These are phyloP conservation scores for Macrocystidia cucumis DNA, from an alignment of 1,284 basidiomycete species.

Conservation along the genomic window DNA sequence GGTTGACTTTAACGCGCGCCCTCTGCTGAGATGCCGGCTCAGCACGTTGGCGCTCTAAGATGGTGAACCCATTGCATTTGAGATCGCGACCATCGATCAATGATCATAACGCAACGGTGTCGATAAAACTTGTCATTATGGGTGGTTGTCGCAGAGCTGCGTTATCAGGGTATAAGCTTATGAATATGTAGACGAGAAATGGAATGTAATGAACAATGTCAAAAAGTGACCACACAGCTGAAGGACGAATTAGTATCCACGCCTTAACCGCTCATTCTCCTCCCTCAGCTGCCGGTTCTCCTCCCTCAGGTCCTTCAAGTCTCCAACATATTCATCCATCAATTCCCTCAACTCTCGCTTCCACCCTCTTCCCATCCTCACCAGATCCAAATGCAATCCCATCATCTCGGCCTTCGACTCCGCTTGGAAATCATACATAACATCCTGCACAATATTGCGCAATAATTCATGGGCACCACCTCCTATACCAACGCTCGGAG, in stretches of 20 bases:
- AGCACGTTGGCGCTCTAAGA: too few species aligned
- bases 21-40: too few species aligned
- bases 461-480: slow-evolving; percentile 49
- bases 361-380: slow-evolving; percentile 56
- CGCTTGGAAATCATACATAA: slow-evolving; percentile 62
- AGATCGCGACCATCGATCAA: too few species aligned
- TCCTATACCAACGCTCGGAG: slow-evolving; percentile 8
- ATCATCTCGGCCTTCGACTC: slow-evolving; percentile 62
- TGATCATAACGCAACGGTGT: too few species aligned
- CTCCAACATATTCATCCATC: slow-evolving; percentile 52
- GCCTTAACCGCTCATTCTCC: slow-evolving; percentile 59
- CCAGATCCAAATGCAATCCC: slow-evolving; percentile 62
- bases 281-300: slow-evolving; percentile 60
- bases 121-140: too few species aligned
- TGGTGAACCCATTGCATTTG: too few species aligned
- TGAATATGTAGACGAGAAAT: too few species aligned
- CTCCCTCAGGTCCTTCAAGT: slow-evolving; percentile 48
- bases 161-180: too few species aligned
- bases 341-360: slow-evolving; percentile 55
- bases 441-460: slow-evolving; percentile 55
- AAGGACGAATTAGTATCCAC: slow-evolving; percentile 44
- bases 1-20: too few species aligned
- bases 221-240: too few species aligned
- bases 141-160: too few species aligned
- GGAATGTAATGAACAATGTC: too few species aligned